These are phyloP conservation scores for Alternaria incomplexa DNA, from an alignment of 2,329 filamentous ascomycete species.

Conservation along the genomic window DNA sequence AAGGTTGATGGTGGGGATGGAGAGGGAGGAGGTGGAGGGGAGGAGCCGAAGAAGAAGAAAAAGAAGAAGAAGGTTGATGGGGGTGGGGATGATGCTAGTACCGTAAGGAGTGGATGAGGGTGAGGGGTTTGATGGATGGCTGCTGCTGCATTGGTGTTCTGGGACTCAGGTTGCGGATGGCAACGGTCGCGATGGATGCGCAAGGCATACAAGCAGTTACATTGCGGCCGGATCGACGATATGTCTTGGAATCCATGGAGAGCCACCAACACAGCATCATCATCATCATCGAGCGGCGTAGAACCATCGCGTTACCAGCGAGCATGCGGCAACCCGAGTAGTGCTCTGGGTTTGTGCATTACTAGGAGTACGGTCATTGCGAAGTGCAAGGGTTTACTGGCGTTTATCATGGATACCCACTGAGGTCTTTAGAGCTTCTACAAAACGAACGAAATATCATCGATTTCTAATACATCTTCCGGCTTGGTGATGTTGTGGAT, in stretches of 20 bases:
- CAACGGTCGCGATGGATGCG: background rate
- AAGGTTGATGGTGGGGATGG: constrained; percentile 21
- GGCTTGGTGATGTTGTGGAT: fast-evolving
- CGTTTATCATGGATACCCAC: background rate
- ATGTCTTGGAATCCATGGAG: background rate
- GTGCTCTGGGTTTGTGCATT: fast-evolving
- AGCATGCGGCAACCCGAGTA: background rate
- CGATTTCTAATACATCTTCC: background rate
- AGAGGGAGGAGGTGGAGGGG: constrained; percentile 13
- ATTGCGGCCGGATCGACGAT: background rate
- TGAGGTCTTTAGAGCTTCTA: background rate
- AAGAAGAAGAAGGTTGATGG: constrained; percentile 20
- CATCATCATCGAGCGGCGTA: background rate
- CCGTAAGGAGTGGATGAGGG: constrained; percentile 25
- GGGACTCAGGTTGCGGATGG: background rate
- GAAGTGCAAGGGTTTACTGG: background rate
- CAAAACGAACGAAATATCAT: background rate
- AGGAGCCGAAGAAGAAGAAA: constrained; percentile 27
- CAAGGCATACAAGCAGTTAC: background rate
- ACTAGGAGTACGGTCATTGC: background rate
- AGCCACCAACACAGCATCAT: background rate
- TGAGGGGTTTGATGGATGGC: background rate
- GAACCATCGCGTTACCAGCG: background rate
- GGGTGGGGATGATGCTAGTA: constrained; percentile 26
- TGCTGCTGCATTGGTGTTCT: background rate